Base-by-base conservation (phyloP, 2,329 filamentous ascomycete genomes). In the Alternaria triticimaculans region DNA sequence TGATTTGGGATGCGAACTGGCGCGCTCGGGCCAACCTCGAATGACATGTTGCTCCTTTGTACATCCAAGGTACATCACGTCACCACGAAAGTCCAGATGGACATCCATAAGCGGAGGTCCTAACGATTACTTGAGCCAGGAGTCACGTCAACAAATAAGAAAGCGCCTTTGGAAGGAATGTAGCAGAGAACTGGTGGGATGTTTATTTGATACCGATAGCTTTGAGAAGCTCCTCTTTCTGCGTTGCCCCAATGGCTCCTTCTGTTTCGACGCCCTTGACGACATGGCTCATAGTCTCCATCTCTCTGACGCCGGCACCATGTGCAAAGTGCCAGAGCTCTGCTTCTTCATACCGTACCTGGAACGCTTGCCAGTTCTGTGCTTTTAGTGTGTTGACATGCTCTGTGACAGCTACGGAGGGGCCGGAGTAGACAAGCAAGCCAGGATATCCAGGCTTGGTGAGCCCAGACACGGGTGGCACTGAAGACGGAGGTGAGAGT, bases 381-480 rank as follows among this genome's bases (percentile, higher is more conserved):
- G 71, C 70, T 60, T 83, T 84, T 18, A 84, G 70, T 20, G 75
- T 76, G 41, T 77, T 78, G 37, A 84, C 78, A 63, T 84, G 82
- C 44, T 80, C 80, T 46, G 74, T 72, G 23, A 84, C 81, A 2
- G 76, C 76, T 11, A 59, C 46, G 0, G 69, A 64, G 4, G 80
- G 78, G 1, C 82, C 82, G 4, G 80, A 79, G 63, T 82, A 84
- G 30, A 84, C 62, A 63, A 84, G 72, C 5, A 84, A 72, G 14
- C 82, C 82, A 21, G 82, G 82, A 60, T 84, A 83, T 9, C 82
- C 82, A 2, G 82, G 82, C 60, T 84, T 84, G 0, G 82, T 82
- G 37, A 84, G 70, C 14, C 82, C 82, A 3, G 77, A 76, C n/a
- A 84, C 68, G 0, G 66, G 41, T 5, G 67, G 67, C 8, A 26